A percentile compares a stretch with the other conserved stretches of the same genome.
These are phyloP conservation scores for Cicer yamashitae DNA, from an alignment of 306 rosid genomes.

Conservation along the genomic window DNA sequence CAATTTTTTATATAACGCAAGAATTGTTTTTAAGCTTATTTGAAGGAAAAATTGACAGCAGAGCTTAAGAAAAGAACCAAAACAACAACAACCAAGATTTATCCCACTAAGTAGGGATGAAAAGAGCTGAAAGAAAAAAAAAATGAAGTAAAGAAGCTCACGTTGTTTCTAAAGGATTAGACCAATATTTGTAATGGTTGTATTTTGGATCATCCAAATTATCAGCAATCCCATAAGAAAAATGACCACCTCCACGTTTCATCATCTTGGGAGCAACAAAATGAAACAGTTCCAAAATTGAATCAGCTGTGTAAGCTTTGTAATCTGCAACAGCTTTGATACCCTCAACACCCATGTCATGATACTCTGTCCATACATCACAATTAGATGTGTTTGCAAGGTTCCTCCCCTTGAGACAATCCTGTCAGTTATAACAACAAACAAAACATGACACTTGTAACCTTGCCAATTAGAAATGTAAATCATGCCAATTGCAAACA, in stretches of 20 bases:
- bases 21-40: constrained; percentile 35
- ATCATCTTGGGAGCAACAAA: constrained; percentile 85
- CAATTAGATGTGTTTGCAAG: constrained; percentile 62
- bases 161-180: constrained; percentile 85
- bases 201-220: constrained; percentile 76
- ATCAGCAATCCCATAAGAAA: constrained; percentile 79
- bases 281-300: constrained; percentile 71
- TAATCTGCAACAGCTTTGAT: constrained; percentile 74
- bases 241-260: constrained; percentile 80
- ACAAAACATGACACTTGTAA: constrained; percentile 35
- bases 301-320: constrained; percentile 70
- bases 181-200: constrained; percentile 81
- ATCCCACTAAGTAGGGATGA: too few species aligned
- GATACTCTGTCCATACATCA: constrained; percentile 87
- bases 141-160: constrained; percentile 48
- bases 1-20: constrained; percentile 22
- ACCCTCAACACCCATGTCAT: constrained; percentile 79
- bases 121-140: background rate
- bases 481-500: constrained; percentile 10
- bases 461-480: constrained; percentile 24
- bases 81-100: background rate
- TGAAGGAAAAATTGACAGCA: constrained; percentile 27
- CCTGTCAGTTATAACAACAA: constrained; percentile 56
- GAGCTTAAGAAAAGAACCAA: background rate
- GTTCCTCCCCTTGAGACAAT: constrained; percentile 65